Base-by-base conservation (phyloP, 306 rosid species). In the Vachellia pachyceras region DNA sequence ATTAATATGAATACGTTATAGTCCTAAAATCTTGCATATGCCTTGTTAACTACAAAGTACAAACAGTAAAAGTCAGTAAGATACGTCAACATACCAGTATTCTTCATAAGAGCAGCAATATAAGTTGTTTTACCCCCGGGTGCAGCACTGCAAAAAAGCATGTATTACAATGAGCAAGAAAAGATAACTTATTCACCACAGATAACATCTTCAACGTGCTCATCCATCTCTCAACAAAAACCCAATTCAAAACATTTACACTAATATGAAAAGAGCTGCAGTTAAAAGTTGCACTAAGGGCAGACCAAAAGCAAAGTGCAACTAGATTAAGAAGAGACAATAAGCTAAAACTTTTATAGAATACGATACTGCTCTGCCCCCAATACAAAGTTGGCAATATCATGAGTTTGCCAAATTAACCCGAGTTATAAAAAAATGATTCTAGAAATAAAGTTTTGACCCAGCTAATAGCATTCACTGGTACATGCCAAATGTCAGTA, bases 91-190 rank as follows among this genome's bases (percentile, higher is more conserved):
- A 58, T 84, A 95, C 98, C 98, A 75, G 93, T 89, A 80, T 95
- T 95, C 85, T 95, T 95, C 99, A 95, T 95, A 8, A 95, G 97
- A 58, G 98, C 94, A 50, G 99, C 98, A 81, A 93, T 88, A 83
- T 93, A 95, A 6, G 99, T 95, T 63, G 98, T 95, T 89, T 95
- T 95, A 50, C 99, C 99, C 81, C 99, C 98, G 80, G 97, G 98
- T 33, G 99, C 98, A 69, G 98, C 99, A 73, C 98, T 93, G 94
- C 86, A 91, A 69, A 29, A 47, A 78, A 66, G 39, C 68, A 82
- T 52, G 37, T 82, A 87, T 25, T 45, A 40, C 72, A 22, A 61
- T 84, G 33, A 69, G 54, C 46, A 60, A 46, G 72, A 22, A 57
- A 15, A 75, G 20, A 55, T 18, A 7, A n/a, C n/a, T n/a, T n/a